Evolutionary conservation across 225 moss, liverwort and hornwort genomes (phyloP).

Genomic region (Neckera pumila): DNA sequence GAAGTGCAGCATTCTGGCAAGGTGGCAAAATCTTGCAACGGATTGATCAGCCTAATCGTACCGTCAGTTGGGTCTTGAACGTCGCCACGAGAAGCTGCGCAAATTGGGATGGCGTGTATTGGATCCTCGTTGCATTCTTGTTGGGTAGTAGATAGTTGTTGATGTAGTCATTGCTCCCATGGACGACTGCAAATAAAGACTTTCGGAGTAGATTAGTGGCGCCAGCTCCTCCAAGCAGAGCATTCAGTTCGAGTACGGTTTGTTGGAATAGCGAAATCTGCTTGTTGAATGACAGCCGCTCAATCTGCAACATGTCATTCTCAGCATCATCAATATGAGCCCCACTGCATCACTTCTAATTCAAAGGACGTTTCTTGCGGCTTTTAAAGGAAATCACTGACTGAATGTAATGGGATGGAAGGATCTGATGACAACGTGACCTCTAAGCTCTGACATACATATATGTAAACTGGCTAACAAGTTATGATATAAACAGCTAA

Average conservation of each 20-base stretch:
- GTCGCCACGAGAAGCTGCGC: constrained; percentile 32
- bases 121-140: constrained; percentile 11
- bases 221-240: constrained; percentile 9
- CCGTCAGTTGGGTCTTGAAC: constrained; percentile 40
- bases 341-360: background rate
- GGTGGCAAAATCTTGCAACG: background rate
- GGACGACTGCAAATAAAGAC: constrained; percentile 13
- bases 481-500: too few relatives aligned
- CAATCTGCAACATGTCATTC: constrained; percentile 12
- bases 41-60: background rate
- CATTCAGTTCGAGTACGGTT: constrained; percentile 16
- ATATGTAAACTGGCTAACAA: background rate
- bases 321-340: background rate
- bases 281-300: constrained; percentile 30
- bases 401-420: too few relatives aligned
- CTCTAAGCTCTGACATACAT: too few relatives aligned
- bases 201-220: constrained; percentile 2
- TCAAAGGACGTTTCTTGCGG: background rate
- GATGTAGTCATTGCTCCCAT: constrained; percentile 79
- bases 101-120: constrained; percentile 26
- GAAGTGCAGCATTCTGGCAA: background rate
- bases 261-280: constrained; percentile 23
- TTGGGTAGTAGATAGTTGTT: constrained; percentile 58
- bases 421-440: background rate
- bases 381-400: background rate